Evolutionary conservation across 352 stramenopile genomes (phyloP).

Genomic region (Phytophthora colocasiae): DNA sequence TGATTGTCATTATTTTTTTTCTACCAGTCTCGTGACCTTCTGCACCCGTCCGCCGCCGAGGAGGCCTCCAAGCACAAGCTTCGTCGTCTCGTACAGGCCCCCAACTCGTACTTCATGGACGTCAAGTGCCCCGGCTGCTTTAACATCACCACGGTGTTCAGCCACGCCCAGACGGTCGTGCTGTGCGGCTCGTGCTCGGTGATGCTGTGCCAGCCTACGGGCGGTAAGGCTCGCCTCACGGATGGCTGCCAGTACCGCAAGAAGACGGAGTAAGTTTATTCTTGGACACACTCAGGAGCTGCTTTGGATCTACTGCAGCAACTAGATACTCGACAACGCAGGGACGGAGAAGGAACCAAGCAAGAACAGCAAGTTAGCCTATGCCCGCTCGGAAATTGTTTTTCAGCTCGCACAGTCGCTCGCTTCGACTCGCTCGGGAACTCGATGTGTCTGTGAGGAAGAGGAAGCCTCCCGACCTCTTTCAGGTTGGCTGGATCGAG

Average conservation of each 20-base stretch:
- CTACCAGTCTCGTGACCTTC: conserved; percentile 93
- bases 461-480: conserved; percentile 25
- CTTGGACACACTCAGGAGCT: conserved; percentile 25
- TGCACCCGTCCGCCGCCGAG: conserved; percentile 95
- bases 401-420: conserved; percentile 33
- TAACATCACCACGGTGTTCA: conserved; percentile 99
- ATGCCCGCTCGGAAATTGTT: conserved; percentile 29
- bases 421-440: conserved; percentile 32
- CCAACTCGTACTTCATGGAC: conserved; percentile 99
- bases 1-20: conserved; percentile 5
- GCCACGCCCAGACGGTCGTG: conserved; percentile 98
- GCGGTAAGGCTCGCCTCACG: conserved; percentile 97
- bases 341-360: conserved; percentile 35
- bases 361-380: conserved; percentile 41
- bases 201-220: conserved; percentile 99
- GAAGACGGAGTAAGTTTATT: conserved; percentile 97
- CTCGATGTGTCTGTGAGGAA: conserved; percentile 39
- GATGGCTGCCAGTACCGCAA: conserved; percentile 99
- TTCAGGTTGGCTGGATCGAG: conserved; percentile 32
- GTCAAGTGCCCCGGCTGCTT: conserved; percentile 99
- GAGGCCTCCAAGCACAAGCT: conserved; percentile 99
- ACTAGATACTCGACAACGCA: conserved; percentile 45
- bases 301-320: conserved; percentile 9
- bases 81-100: conserved; percentile 98
- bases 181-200: conserved; percentile 97